phyloP scores from a whole-genome alignment of 345 rosid genomes.

The Eucalyptus globulus region DNA sequence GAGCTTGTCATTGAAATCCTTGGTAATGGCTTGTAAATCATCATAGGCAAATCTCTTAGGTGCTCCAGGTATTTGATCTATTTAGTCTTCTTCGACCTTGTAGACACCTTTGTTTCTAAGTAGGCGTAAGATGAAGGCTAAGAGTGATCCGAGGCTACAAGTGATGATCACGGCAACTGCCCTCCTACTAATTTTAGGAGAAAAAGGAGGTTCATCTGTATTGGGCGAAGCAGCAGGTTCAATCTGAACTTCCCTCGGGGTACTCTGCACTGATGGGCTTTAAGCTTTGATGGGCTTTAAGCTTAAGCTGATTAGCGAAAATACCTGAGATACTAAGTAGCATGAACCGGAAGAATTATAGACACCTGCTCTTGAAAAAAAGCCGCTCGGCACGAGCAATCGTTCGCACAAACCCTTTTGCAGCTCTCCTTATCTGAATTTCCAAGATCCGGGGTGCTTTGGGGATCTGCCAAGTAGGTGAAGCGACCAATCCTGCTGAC shows the following conservation, averaged over 20 bases:
- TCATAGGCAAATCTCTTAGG: not conserved
- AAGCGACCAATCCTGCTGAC: not conserved
- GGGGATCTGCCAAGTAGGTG: not conserved
- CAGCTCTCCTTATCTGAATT: not conserved
- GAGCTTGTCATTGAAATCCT: not conserved
- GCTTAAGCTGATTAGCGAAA: not conserved
- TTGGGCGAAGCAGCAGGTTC: not conserved
- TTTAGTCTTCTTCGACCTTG: not conserved
- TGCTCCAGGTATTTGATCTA: not conserved
- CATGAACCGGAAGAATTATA: not conserved
- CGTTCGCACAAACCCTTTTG: not conserved
- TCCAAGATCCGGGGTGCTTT: not conserved
- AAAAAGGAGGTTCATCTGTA: not conserved
- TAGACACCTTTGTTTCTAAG: not conserved
- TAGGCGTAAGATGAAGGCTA: not conserved
- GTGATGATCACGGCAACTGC: not conserved
- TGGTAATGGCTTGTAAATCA: not conserved
- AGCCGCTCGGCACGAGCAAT: constrained; percentile 10
- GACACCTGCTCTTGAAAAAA: not conserved
- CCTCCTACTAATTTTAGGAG: not conserved
- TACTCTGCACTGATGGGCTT: not conserved
- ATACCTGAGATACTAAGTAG: not conserved
- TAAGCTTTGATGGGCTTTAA: too few species aligned
- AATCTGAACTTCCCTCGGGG: not conserved
- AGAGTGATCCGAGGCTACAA: not conserved